Evolutionary conservation across 352 stramenopile genomes (phyloP), one percentile per base, ranked within the genome.

Genomic region (Phytopythium ostracodes): DNA sequence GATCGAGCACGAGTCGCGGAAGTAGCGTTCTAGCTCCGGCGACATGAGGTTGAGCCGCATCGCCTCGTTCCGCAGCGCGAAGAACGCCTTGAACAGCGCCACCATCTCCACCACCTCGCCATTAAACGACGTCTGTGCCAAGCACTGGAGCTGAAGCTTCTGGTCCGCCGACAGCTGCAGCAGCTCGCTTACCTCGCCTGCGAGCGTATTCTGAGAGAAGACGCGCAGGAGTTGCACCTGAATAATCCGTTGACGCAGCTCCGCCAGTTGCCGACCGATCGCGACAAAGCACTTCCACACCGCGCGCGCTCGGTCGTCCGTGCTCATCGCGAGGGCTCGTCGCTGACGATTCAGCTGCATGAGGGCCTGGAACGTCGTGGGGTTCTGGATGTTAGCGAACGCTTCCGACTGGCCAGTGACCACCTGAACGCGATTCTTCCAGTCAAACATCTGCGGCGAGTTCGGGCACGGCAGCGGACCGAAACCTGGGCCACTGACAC

Each of bases 21-120:
- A 84, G 66, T 82, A 85, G 44, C 60, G 66, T 62, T 95, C 86
- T 36, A 95, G 67, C 33, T 73, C 81, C 18, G 86, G 86, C 8
- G 76, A 79, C 56, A 94, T 44, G n/a, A 87, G 63, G 58, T 87
- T 84, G 11, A 94, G 60, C 27, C 68, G 73, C 55, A 85, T n/a
- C 12, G 85, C 85, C 66, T 90, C 79, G 35, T 76, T 77, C 15
- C 85, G 83, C 40, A 94, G 55, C 3, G 73, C 79, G 52, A 87
- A 80, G 70, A 92, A 94, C 18, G 87, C 77, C 63, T 94, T 94
- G 64, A 94, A 88, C 27, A 94, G 70, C 67, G 83, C 79, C 36
- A 81, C 77, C 52, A 92, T 72, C 63, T 80, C 61, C 59, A 81
- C 55, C 6, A 89, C 75, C 47, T 94, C 72, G 11, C 81, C 63